Base-by-base conservation (phyloP, 148 eudicot species). In the Persicaria maculosa region DNA sequence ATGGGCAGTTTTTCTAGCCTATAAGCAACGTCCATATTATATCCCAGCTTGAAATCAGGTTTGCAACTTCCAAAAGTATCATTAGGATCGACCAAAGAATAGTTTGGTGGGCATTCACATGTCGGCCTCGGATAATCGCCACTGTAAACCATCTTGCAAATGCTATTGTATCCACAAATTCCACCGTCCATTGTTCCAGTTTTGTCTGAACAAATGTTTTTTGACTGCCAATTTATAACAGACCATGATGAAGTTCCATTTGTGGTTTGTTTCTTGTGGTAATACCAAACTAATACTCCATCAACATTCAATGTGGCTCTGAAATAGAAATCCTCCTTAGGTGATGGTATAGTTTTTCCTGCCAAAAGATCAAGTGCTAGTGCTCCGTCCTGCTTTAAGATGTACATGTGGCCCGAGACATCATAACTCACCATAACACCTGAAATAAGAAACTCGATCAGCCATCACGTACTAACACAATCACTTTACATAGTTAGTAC, bases 391-490 rank as follows among this genome's bases (percentile, higher is more conserved):
- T 5, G 15, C 11, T 16, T 74, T 47, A 74, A 16, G 22, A 74
- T 57, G 43, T 74, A 74, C 52, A 74, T 74, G 70, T 74, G 67
- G 4, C 76, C 76, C 1, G 76, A 59, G 12, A 2, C 53, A 52
- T 74, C 48, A n/a, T 55, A 74, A 9, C 6, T 17, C 6, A 74
- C 19, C 59, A 55, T 12, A 7, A 22, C 9, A 5, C 76, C 76
- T 44, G 48, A 12, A 50, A 44, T 9, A 10, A 55, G 40, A 43
- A 0, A 73, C 0, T n/a, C n/a, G n/a, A n/a, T 50, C 22, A 20
- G 4, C n/a, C n/a, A 9, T 52, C n/a, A 52, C 57, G 3, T 9
- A 9, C 11, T 52, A 52, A 52, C 14, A 52, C 1, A 6, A 52
- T 16, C 57, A 52, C 57, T 52, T 52, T 16, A 52, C 11, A 52